These are phyloP conservation scores for Syzygium grande DNA, from an alignment of 345 rosid genomes.

Conservation along the genomic window DNA sequence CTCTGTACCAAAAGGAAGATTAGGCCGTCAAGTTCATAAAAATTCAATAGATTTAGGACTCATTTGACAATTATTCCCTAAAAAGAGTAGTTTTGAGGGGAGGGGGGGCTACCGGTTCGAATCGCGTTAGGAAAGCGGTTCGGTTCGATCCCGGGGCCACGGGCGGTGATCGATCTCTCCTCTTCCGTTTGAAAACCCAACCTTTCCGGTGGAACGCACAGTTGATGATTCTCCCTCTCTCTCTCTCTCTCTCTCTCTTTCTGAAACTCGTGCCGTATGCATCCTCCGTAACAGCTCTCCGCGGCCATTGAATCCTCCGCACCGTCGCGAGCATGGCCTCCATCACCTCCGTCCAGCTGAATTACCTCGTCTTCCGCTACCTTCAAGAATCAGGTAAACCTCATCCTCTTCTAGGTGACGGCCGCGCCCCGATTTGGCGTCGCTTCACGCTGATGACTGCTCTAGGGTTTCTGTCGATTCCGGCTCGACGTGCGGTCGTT, in stretches of 20 bases:
- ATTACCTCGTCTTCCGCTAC: conserved; percentile 86
- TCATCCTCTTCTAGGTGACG: background rate
- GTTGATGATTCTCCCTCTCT: background rate
- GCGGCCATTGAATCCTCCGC: background rate
- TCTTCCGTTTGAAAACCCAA: background rate
- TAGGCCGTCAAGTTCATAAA: no score
- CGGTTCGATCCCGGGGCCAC: background rate
- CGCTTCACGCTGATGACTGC: background rate
- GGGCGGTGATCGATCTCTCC: background rate
- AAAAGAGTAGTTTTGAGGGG: no score
- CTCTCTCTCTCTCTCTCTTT: background rate
- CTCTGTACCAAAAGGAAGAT: no score
- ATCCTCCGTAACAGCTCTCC: background rate
- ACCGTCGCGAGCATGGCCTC: conserved; percentile 36
- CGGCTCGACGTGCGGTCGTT: background rate
- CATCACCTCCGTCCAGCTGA: conserved; percentile 75
- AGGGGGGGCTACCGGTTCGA: background rate
- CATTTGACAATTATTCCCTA: no score
- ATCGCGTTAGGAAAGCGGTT: background rate
- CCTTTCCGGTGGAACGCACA: background rate
- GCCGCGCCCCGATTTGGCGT: background rate
- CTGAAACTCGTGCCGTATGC: background rate
- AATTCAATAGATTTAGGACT: no score
- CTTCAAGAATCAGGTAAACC: conserved; percentile 83
- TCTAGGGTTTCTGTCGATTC: background rate